phyloP scores from a whole-genome alignment of 164 flowering plant species.

The Cinnamomum micranthum region DNA sequence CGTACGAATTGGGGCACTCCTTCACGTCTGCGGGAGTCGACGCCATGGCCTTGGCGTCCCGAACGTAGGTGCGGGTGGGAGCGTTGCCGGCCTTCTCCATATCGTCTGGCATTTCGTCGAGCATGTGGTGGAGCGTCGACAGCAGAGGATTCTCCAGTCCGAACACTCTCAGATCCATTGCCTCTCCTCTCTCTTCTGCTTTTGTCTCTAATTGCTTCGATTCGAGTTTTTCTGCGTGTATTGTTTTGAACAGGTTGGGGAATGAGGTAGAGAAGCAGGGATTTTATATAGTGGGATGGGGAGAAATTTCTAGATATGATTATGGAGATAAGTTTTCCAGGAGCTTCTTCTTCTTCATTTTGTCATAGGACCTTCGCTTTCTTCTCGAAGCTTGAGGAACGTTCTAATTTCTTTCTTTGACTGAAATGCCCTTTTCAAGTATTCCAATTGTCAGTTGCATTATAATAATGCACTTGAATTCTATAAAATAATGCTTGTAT shows the following conservation, averaged over 20 bases:
- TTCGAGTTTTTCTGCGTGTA: neutral
- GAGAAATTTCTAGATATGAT: neutral
- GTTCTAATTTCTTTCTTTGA: too few relatives aligned
- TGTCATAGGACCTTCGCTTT: too few relatives aligned
- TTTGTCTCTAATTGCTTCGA: too few relatives aligned
- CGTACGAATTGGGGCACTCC: conserved; percentile 42
- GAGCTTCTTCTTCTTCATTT: too few relatives aligned
- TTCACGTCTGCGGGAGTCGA: conserved; percentile 53
- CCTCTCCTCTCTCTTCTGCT: neutral
- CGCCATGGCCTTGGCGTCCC: conserved; percentile 68
- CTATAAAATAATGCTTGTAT: too few relatives aligned
- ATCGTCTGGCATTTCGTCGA: conserved; percentile 30
- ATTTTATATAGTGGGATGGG: neutral
- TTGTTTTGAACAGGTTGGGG: too few relatives aligned
- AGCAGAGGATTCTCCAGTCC: conserved; percentile 29
- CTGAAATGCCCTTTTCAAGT: too few relatives aligned
- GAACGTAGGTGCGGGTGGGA: conserved; percentile 47
- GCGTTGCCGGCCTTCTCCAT: conserved; percentile 22
- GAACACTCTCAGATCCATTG: neutral
- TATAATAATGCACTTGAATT: too few relatives aligned
- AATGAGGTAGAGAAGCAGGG: neutral
- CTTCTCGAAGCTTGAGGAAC: too few relatives aligned
- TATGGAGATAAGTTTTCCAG: neutral
- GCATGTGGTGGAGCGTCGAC: conserved; percentile 37
- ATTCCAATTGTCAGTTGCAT: too few relatives aligned